Evolutionary conservation across 495 filamentous ascomycete species (phyloP), one percentile per base, ranked within the genome.

Genomic region (Astrothelium subdiscretum): DNA sequence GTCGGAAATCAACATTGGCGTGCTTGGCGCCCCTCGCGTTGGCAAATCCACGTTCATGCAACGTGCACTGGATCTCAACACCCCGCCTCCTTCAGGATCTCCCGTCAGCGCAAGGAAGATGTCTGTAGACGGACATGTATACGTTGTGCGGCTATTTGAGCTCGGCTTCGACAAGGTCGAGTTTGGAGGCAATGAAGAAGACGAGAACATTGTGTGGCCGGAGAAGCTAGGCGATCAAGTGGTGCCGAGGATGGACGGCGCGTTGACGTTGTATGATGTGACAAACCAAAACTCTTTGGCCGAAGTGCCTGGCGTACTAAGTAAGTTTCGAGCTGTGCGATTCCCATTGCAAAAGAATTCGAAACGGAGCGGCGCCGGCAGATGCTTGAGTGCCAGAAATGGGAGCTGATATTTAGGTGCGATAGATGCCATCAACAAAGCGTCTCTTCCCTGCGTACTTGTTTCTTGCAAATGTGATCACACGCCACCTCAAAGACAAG

Each of bases 31-130:
- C 66, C 78, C 83, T 66, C 85, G 86, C 58, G 88, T 90, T 35
- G 92, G 92, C 66, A 97, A 97, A 76, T 90, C 89, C 57, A 88
- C 88, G 26, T 96, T 97, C 67, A 87, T 96, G 63, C 87, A 89
- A 69, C 83, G 81, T 60, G 88, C 89, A 12, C 75, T 94, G 67
- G 86, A 90, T 43, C 77, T 92, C 64, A 83, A 82, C 62, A 74
- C 75, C 38, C 73, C 81, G 1, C 79, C 87, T 2, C 73, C 74
- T 32, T 62, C 67, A 11, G 29, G 62, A 8, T 59, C 60, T 2
- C 24, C 40, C 1, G 68, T 75, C 32, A 83, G 85, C 52, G 80
- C 83, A 59, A 87, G 88, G 68, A 88, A 81, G 67, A 83, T 95
- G 75, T 83, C 84, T 2, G 73, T 96, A 67, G 90, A 96, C 60